Evolutionary conservation across 2,329 filamentous ascomycete genomes (phyloP), one percentile per base, ranked within the genome.

Genomic region (Fusarium compactum): DNA sequence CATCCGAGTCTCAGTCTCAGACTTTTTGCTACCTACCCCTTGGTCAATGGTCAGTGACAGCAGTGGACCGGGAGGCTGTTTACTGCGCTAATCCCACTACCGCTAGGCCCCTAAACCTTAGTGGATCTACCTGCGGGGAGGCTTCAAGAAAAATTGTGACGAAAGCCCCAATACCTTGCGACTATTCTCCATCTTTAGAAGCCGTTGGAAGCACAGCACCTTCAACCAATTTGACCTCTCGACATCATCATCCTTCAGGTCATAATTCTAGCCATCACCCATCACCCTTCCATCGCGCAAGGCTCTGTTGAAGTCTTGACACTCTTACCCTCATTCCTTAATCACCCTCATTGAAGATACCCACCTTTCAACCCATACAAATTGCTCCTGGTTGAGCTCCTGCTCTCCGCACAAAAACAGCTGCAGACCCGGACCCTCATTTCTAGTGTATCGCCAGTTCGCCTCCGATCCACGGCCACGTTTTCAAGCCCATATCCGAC

Each of bases 81-180:
- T 44, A 44, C 47, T 16, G 34, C 69, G 53, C 69, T 70, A 70
- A 66, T 30, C 69, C 60, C 57, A 60, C 54, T 73, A 51, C 43
- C 41, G 58, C 58, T 51, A 60, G 30, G 38, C 46, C 48, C 48
- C 56, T 67, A 57, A 62, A 62, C 43, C 47, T 65, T 70, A 72
- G 71, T 63, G 66, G 58, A 70, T 27, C 47, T 62, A 54, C 61
- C 45, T 67, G 72, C 72, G 73, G 73, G 70, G 71, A 66, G 65
- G 59, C 71, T 70, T 75, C 50, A 72, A 75, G 71, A 76, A 74
- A 77, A 77, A 76, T 74, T 77, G 76, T 75, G 76, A 77, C 74
- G 76, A 73, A 69, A 66, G 69, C 69, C 69, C 72, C 70, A 43
- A 71, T 73, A 73, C 62, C 64, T 69, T 65, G 52, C 58, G 63